Evolutionary conservation across 306 rosid genomes (phyloP).

Genomic region (Quercus variabilis): DNA sequence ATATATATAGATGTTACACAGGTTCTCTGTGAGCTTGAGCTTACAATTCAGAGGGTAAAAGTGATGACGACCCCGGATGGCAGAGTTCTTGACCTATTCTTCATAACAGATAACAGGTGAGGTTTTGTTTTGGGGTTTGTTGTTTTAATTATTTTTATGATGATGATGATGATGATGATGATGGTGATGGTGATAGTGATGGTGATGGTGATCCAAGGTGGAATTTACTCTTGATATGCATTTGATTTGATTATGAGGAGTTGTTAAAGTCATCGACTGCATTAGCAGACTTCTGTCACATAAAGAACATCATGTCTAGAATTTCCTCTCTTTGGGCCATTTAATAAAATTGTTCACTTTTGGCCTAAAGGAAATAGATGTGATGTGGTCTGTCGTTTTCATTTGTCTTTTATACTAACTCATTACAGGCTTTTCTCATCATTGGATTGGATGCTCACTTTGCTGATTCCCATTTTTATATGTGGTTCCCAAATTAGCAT

Average conservation of each 20-base stretch:
- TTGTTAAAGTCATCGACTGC: background rate
- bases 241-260: background rate
- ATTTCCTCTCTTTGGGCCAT: background rate
- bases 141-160: background rate
- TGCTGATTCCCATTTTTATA: background rate
- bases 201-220: too few species aligned
- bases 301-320: background rate
- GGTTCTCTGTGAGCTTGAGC: conserved; percentile 65
- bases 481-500: background rate
- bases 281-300: background rate
- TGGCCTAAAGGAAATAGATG: background rate
- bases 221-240: background rate
- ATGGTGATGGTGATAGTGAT: too few species aligned
- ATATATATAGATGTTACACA: conserved; percentile 47
- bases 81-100: conserved; percentile 76
- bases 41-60: conserved; percentile 67
- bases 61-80: conserved; percentile 80
- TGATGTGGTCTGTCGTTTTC: background rate
- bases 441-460: background rate
- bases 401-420: background rate
- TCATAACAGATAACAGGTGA: conserved; percentile 70
- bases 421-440: background rate
- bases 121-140: conserved; percentile 1
- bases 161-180: too few species aligned
- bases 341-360: background rate